phyloP scores from a whole-genome alignment of 345 rosid genomes.

The Orychophragmus violaceus region DNA sequence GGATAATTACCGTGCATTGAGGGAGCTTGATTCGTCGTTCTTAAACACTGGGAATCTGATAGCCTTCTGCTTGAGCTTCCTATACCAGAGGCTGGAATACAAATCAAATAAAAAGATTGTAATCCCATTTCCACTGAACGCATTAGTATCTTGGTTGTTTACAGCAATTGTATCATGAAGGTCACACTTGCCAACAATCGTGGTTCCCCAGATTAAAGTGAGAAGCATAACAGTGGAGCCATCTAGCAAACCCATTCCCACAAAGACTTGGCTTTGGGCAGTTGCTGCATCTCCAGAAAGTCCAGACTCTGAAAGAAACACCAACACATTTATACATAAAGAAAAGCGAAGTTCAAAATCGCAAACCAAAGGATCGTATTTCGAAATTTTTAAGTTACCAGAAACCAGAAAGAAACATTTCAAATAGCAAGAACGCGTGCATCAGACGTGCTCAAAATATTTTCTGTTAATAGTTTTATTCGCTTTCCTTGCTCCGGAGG shows the following conservation, averaged over 20 bases:
- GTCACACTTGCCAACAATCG: slow-evolving; percentile 71
- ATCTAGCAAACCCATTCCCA: slow-evolving; percentile 88
- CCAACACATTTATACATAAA: neutral
- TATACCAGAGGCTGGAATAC: too few relatives aligned
- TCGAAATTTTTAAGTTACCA: neutral
- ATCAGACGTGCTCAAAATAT: too few relatives aligned
- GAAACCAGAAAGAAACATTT: neutral
- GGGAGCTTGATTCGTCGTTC: too few relatives aligned
- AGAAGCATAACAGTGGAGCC: slow-evolving; percentile 89
- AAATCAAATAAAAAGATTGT: too few relatives aligned
- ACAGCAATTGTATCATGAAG: slow-evolving; percentile 44
- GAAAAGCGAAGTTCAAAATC: neutral
- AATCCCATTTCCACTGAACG: too few relatives aligned
- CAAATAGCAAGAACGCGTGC: too few relatives aligned
- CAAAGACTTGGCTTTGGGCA: slow-evolving; percentile 84
- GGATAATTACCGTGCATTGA: too few relatives aligned
- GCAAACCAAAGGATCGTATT: neutral
- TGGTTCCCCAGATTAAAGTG: slow-evolving; percentile 77
- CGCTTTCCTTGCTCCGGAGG: too few relatives aligned
- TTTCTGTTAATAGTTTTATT: too few relatives aligned
- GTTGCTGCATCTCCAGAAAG: slow-evolving; percentile 59
- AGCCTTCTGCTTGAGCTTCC: too few relatives aligned
- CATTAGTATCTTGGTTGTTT: slow-evolving; percentile 48
- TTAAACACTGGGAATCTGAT: too few relatives aligned
- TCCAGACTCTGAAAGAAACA: slow-evolving; percentile 66